A percentile compares a stretch with the other conserved stretches of the same genome.
phyloP scores from a whole-genome alignment of 1,284 basidiomycete genomes.

The Rhodotorula glutinis region DNA sequence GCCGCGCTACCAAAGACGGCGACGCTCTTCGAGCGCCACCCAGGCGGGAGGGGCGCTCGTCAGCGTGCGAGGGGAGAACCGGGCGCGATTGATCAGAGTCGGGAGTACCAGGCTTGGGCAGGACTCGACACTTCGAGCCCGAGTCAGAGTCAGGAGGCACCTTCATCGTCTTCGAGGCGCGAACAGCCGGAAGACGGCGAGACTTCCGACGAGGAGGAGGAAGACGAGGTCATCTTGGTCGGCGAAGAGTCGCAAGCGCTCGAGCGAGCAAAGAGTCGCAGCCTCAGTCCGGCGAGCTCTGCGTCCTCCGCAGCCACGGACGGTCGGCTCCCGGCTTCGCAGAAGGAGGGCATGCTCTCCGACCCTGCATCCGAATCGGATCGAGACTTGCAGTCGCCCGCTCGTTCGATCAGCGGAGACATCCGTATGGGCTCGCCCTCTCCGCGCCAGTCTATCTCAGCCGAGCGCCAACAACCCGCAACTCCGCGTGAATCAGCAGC shows the following conservation, averaged over 20 bases:
- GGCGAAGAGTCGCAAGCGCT: neutral
- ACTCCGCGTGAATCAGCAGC: neutral
- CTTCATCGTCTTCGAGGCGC: neutral
- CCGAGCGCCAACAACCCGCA: neutral
- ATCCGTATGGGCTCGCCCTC: slow-evolving; percentile 14
- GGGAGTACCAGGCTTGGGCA: slow-evolving; percentile 14
- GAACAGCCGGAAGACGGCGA: neutral
- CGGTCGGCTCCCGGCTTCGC: no score
- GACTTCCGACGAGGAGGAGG: slow-evolving; percentile 4
- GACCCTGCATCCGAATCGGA: neutral
- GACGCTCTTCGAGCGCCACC: slow-evolving; percentile 11
- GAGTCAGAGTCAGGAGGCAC: neutral
- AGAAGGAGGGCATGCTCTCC: no score
- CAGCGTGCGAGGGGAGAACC: neutral
- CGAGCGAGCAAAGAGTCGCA: slow-evolving; percentile 1
- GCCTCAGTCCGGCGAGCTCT: neutral
- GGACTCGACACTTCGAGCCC: slow-evolving; percentile 17
- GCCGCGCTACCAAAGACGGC: slow-evolving; percentile 8
- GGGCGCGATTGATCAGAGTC: slow-evolving; percentile 12
- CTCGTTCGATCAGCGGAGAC: slow-evolving; percentile 5
- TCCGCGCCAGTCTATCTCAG: neutral
- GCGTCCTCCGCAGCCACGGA: neutral
- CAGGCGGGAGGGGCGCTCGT: neutral
- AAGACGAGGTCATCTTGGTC: slow-evolving; percentile 3
- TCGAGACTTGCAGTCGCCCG: neutral